Evolutionary conservation across 805 yeast species (phyloP).

Genomic region (Wickerhamiella cacticola): DNA sequence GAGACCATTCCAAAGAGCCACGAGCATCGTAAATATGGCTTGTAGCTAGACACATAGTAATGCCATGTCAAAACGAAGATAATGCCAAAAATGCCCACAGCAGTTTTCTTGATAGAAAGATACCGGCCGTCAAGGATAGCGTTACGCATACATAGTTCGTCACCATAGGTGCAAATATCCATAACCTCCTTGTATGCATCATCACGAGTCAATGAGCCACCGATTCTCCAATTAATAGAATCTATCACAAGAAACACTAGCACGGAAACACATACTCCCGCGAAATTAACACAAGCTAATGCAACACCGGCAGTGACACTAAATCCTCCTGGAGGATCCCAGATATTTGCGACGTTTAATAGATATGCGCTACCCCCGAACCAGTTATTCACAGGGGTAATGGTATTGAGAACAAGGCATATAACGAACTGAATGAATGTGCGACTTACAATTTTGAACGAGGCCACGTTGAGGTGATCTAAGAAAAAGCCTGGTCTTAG

Average conservation of each 20-base stretch:
- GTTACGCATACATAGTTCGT: background rate
- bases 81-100: constrained; percentile 1
- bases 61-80: constrained; percentile 2
- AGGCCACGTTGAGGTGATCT: background rate
- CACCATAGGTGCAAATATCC: background rate
- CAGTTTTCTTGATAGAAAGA: background rate
- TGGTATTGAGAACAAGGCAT: background rate
- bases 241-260: background rate
- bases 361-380: constrained; percentile 4
- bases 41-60: background rate
- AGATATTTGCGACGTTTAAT: constrained; percentile 1
- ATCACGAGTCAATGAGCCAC: background rate
- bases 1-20: constrained; percentile 4
- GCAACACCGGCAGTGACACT: background rate
- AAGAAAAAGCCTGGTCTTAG: background rate
- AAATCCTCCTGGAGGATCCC: constrained; percentile 2
- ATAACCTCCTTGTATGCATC: background rate
- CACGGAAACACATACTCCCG: background rate
- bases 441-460: background rate
- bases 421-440: background rate
- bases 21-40: background rate
- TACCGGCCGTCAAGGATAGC: background rate
- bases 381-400: constrained; percentile 1
- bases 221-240: background rate
- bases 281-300: background rate